phyloP scores from a whole-genome alignment of 176 grass and related monocot species.

The Oryza glumipatula region DNA sequence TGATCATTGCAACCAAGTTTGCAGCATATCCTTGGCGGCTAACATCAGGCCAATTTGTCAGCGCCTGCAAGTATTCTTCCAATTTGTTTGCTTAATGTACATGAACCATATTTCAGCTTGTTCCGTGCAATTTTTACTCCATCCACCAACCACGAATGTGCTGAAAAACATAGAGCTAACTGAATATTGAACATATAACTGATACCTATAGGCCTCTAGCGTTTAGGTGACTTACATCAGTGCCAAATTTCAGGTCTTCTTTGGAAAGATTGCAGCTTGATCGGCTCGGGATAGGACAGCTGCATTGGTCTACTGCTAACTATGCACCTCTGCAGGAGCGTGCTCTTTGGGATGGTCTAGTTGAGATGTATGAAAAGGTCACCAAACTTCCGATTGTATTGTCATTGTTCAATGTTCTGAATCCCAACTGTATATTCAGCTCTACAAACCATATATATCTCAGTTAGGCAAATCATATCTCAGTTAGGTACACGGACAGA shows the following conservation, averaged over 20 bases:
- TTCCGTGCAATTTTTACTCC: conserved; percentile 1
- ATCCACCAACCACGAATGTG: background rate
- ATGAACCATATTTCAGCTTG: conserved; percentile 32
- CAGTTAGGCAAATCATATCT: conserved; percentile 16
- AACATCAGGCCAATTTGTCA: conserved; percentile 93
- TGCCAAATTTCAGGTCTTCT: conserved; percentile 66
- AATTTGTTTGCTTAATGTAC: conserved; percentile 60
- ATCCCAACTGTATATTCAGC: conserved; percentile 18
- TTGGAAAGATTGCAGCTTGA: conserved; percentile 82
- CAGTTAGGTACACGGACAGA: background rate
- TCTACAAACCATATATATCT: conserved; percentile 13
- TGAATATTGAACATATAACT: background rate
- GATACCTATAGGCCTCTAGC: background rate
- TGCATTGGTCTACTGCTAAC: conserved; percentile 97
- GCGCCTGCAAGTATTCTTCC: conserved; percentile 92
- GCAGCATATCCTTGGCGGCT: conserved; percentile 93
- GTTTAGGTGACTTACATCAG: background rate
- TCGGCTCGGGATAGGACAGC: conserved; percentile 80
- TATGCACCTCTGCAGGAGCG: conserved; percentile 93
- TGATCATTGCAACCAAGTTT: conserved; percentile 96
- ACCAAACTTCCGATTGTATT: conserved; percentile 40
- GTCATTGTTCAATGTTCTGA: background rate
- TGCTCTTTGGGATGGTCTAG: conserved; percentile 85
- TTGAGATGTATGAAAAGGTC: conserved; percentile 97
- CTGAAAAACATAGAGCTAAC: background rate